Base-by-base conservation (phyloP, 1,139 yeast species). In the Nematodospora anomalae region DNA sequence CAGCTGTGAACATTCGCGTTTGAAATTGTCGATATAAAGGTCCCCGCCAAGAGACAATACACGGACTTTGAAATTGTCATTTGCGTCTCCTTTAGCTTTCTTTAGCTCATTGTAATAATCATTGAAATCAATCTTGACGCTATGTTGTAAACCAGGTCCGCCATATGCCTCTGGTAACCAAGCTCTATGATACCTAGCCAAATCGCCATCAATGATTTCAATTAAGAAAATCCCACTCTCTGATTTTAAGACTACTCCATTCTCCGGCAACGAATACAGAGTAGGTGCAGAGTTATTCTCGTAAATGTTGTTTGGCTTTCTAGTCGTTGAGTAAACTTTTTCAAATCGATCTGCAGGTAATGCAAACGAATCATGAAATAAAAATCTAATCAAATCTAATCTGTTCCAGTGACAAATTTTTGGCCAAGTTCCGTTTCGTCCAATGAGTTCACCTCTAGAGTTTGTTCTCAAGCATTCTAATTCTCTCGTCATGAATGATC, bases 401-500 rank as follows among this genome's bases (percentile, higher is more conserved):
- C 86, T 73, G 57, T 90, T 83, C 97, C 97, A 92, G 23, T 80
- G 81, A 52, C 96, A 90, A 4, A 49, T 50, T 32, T 50, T 49
- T 3, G 52, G 50, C 72, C 74, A 70, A 43, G 77, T 83, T 26
- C 89, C 94, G 40, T 72, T 68, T 0, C 79, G 68, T 3, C 67
- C 64, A 10, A 86, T 75, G 0, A 45, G 28, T 1, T 63, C 63
- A 0, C 62, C 62, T 2, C 61, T 59, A 0, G 83, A 74, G 2
- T 49, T 48, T 4, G 60, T 58, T 48, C 95, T 67, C 7, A 77
- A 49, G 45, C 85, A 78, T 29, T 64, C 67, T 1, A 61, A 55
- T 56, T 89, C 97, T 42, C 81, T 69, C 0, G 95, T 81, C 69
- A 83, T 72, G 53, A 89, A 90, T 6, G 89, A 77, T 41, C 97